phyloP scores from a whole-genome alignment of 768 basidiomycete species.

The Leccinum subgranulosum region DNA sequence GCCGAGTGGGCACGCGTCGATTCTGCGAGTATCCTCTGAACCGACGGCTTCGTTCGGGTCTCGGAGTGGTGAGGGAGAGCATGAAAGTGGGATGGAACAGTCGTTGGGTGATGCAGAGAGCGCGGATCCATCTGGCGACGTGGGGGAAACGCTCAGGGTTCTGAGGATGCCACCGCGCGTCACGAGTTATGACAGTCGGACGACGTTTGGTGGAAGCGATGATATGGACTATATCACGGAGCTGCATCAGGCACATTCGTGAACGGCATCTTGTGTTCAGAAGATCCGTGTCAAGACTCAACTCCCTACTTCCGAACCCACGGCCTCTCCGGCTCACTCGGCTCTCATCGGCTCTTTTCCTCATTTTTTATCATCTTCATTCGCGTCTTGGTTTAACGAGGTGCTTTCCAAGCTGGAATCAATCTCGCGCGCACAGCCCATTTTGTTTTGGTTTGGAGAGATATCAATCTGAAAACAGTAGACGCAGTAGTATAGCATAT shows the following conservation, averaged over 20 bases:
- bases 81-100: neutral
- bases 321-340: neutral
- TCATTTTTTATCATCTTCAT: neutral
- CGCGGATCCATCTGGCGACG: slow-evolving; percentile 10
- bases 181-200: slow-evolving; percentile 13
- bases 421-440: slow-evolving; percentile 3
- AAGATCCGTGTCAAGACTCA: too few relatives aligned
- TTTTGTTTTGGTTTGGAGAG: slow-evolving; percentile 9
- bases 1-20: slow-evolving; percentile 34
- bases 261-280: neutral
- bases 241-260: slow-evolving; percentile 13
- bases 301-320: too few relatives aligned
- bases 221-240: slow-evolving; percentile 19
- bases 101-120: neutral
- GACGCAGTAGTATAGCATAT: slow-evolving; percentile 19
- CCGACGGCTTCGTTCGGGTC: slow-evolving; percentile 1
- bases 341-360: neutral
- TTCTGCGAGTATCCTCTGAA: slow-evolving; percentile 46
- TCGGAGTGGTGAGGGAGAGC: neutral
- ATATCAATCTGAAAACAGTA: slow-evolving; percentile 2
- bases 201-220: slow-evolving; percentile 28
- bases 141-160: slow-evolving; percentile 11
- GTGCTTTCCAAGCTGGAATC: slow-evolving; percentile 1
- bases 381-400: slow-evolving; percentile 8
- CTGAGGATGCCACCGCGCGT: slow-evolving; percentile 5